Conservation (phyloP, 2,329 filamentous ascomycete genomes). For the Xylaria sp. region DNA sequence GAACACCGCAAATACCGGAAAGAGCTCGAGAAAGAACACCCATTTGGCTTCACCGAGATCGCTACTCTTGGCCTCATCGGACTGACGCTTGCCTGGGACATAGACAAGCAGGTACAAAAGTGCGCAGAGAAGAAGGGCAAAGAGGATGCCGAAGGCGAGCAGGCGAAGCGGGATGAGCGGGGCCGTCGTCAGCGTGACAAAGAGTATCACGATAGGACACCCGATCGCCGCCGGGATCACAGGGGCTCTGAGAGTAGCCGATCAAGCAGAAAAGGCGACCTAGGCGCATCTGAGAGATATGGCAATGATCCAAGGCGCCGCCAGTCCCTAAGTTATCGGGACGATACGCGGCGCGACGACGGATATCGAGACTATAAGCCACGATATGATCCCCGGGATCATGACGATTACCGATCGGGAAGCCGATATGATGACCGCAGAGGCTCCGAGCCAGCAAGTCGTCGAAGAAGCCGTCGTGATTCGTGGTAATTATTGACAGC, state of each 20-base stretch:
- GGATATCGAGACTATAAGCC: conserved; percentile 24
- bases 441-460: conserved; percentile 12
- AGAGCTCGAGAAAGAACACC: conserved; percentile 47
- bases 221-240: conserved; percentile 9
- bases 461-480: conserved; percentile 35
- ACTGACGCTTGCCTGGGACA: conserved; percentile 48
- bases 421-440: conserved; percentile 26
- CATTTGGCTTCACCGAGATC: conserved; percentile 49
- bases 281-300: not conserved
- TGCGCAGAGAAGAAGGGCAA: conserved; percentile 42
- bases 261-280: not conserved
- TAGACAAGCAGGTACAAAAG: conserved; percentile 47
- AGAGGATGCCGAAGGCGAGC: conserved; percentile 33
- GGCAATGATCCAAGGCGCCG: conserved; percentile 9
- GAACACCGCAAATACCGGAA: conserved; percentile 47
- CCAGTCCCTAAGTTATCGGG: conserved; percentile 15
- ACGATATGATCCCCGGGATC: conserved; percentile 23
- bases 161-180: conserved; percentile 30
- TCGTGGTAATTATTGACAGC: conserved; percentile 26
- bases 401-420: conserved; percentile 25
- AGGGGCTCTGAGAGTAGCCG: not conserved
- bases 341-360: conserved; percentile 26
- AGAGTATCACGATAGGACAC: conserved; percentile 15
- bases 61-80: conserved; percentile 39
- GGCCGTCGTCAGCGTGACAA: conserved; percentile 26